Evolutionary conservation across 192 early-diverging fungal species (phyloP), one percentile per base, ranked within the genome.

Genomic region (Polychytrium aggregatum): DNA sequence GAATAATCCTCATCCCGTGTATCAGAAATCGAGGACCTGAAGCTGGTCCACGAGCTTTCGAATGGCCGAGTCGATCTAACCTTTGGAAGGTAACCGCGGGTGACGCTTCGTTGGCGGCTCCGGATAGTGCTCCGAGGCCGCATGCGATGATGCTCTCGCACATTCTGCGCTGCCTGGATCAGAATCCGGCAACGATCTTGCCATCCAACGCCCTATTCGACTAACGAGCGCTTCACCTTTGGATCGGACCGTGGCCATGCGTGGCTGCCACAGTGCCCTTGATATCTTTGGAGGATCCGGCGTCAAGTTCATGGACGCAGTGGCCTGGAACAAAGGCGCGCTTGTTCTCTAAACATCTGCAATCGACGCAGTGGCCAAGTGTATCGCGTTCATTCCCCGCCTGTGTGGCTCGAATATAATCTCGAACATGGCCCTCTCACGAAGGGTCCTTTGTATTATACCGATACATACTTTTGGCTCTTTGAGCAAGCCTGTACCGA

Each of bases 281-380:
- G 95, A 98, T 67, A 87, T 98, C 17, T 98, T 98, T 79, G 95
- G 95, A 41, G 95, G 95, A 8, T 62, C 53, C 20, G 72, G 76
- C 28, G 80, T 98, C 10, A 76, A 66, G 37, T 92, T 96, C 64
- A 59, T 60, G 2, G 88, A 93, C 41, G 56, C 54, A 33, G 64
- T 76, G 3, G 52, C 22, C 29, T 76, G 68, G 69, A 76, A 68
- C 34, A 41, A 45, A n/a, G n/a, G n/a, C n/a, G n/a, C n/a, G n/a
- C n/a, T n/a, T n/a, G n/a, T n/a, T n/a, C n/a, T n/a, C n/a, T n/a
- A n/a, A n/a, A n/a, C n/a, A n/a, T n/a, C n/a, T n/a, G n/a, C n/a
- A n/a, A n/a, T n/a, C n/a, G n/a, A n/a, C n/a, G n/a, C n/a, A n/a
- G n/a, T n/a, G n/a, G n/a, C n/a, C n/a, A n/a, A n/a, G n/a, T n/a